Conservation (phyloP, 1,284 basidiomycete species). For the Vanrija sp. region DNA sequence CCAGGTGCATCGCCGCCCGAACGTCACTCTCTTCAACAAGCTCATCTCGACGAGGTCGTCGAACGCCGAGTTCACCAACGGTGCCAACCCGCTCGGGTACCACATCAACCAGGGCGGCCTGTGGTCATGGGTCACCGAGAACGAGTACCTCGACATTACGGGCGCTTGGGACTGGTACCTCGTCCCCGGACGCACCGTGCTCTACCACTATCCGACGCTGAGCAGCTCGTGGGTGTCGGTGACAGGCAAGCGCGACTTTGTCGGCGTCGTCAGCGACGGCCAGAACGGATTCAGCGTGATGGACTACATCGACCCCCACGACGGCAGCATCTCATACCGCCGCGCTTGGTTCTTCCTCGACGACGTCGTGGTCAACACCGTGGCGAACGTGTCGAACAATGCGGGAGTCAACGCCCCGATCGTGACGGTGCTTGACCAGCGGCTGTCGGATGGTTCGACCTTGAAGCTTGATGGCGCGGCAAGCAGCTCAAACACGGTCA, state of each 20-base stretch:
- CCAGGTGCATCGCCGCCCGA: slow-evolving; percentile 53
- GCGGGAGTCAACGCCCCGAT: slow-evolving; percentile 49
- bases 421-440: slow-evolving; percentile 64
- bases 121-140: slow-evolving; percentile 61
- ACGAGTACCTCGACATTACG: slow-evolving; percentile 65
- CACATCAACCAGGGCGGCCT: slow-evolving; percentile 62
- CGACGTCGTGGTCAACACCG: slow-evolving; percentile 59
- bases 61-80: slow-evolving; percentile 63
- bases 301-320: slow-evolving; percentile 54
- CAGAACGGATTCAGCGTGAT: slow-evolving; percentile 58
- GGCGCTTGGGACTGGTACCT: slow-evolving; percentile 70
- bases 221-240: slow-evolving; percentile 50
- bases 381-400: slow-evolving; percentile 54
- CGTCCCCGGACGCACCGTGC: slow-evolving; percentile 64
- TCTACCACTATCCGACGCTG: slow-evolving; percentile 56
- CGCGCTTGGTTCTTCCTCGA: slow-evolving; percentile 70
- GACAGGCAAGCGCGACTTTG: slow-evolving; percentile 57
- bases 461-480: slow-evolving; percentile 48
- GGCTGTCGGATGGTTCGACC: slow-evolving; percentile 46
- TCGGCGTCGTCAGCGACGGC: slow-evolving; percentile 62
- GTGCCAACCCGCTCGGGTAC: slow-evolving; percentile 59
- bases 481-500: not conserved
- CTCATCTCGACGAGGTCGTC: slow-evolving; percentile 61
- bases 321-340: slow-evolving; percentile 57
- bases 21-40: slow-evolving; percentile 61